Percentiles rank a stretch among this genome's conserved stretches.
Evolutionary conservation across 2,329 filamentous ascomycete species (phyloP).

Genomic region (Phaeosphaeria sp.): DNA sequence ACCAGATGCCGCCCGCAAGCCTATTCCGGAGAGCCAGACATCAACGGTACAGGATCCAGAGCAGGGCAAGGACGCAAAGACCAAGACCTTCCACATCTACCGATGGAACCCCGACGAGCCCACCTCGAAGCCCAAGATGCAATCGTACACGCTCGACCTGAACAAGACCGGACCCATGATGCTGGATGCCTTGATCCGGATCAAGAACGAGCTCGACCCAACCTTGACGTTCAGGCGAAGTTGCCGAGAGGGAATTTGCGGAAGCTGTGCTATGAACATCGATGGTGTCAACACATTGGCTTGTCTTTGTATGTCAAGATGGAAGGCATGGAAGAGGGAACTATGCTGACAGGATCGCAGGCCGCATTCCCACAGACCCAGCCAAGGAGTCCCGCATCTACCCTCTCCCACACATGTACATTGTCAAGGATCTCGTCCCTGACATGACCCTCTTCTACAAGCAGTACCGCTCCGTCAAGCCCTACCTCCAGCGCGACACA

Average conservation of each 20-base stretch:
- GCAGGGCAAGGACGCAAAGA: constrained; percentile 62
- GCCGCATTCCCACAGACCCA: constrained; percentile 89
- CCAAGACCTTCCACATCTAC: constrained; percentile 99
- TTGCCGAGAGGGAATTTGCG: constrained; percentile 98
- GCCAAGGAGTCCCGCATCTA: constrained; percentile 89
- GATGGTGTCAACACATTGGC: constrained; percentile 98
- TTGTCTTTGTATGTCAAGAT: constrained; percentile 80
- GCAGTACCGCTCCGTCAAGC: constrained; percentile 99
- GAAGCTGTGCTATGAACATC: constrained; percentile 99
- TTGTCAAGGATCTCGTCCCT: constrained; percentile 98
- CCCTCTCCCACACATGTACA: constrained; percentile 96
- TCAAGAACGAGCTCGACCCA: constrained; percentile 99
- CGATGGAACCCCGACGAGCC: constrained; percentile 97
- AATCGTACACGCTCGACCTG: constrained; percentile 91
- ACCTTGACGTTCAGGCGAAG: constrained; percentile 95
- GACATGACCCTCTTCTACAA: constrained; percentile 99
- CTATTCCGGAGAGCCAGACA: constrained; percentile 59
- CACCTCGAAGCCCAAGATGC: constrained; percentile 91
- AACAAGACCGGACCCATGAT: constrained; percentile 99
- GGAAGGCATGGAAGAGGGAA: background rate
- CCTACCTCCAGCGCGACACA: constrained; percentile 91
- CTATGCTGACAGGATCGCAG: constrained; percentile 55
- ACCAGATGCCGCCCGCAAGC: constrained; percentile 31
- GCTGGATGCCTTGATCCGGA: constrained; percentile 92
- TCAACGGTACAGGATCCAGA: constrained; percentile 68